Base-by-base conservation (phyloP, 75 land plant genomes). In the Pseudotsuga menziesii region DNA sequence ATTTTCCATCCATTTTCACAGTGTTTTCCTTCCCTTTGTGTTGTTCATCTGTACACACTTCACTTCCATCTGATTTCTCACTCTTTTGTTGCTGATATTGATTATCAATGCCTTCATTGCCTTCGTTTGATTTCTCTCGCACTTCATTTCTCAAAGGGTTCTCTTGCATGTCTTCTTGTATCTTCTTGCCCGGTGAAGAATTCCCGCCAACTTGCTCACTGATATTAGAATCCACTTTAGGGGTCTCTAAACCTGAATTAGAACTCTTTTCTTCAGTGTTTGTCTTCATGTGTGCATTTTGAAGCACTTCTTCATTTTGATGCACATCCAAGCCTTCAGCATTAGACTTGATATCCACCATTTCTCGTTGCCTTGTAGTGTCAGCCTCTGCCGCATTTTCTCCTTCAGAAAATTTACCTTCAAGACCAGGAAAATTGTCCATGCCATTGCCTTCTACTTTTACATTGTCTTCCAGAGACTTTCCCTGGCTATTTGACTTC, bases 401-500 rank as follows among this genome's bases (percentile, higher is more conserved):
- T 66, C 75, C 44, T 26, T 74, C 79, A 32, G 69, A 41, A 12
- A 23, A 5, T 79, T 72, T 72, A 44, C 52, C 58, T 23, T 56
- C 58, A 76, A 17, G 4, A 27, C 52, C 61, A 41, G 63, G 17
- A 39, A 58, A 41, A 11, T n/a, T 39, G 22, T 69, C 52, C 3
- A 44, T 7, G 72, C 23, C 48, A 69, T 8, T 41, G 11, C 72
- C 72, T 39, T 69, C 54, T n/a, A 41, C 41, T 20, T 84, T 60
- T 23, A 13, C 23, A 19, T 60, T 60, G 12, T 60, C 0, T 5
- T 60, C 23, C 20, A 60, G 13, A 60, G 61, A 20, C 57, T 83
- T 85, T 72, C 82, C 84, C 75, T 84, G 81, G n/a, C 77, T 83
- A 19, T 79, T 88, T 69, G 79, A 58, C 48, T 81, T 87, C 12